Percentiles rank a stretch among this genome's conserved stretches.
phyloP scores from a whole-genome alignment of 2,329 filamentous ascomycete species.

The Penicillium capsulatum region DNA sequence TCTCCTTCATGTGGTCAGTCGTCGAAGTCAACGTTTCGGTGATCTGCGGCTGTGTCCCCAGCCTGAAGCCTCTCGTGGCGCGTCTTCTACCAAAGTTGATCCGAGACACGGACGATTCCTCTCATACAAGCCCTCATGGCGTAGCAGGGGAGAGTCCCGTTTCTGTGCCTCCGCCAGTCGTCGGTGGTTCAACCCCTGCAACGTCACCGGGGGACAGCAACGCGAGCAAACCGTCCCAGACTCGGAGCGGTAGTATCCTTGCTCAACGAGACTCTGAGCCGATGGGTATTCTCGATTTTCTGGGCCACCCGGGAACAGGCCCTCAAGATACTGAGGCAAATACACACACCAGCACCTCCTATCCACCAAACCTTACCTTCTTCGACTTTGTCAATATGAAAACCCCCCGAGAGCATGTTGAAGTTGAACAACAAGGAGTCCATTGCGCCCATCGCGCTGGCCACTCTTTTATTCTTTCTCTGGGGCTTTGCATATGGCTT shows the following conservation, averaged over 20 bases:
- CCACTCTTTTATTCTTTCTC: conserved; percentile 77
- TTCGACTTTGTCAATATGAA: conserved; percentile 62
- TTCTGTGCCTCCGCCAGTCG: conserved; percentile 11
- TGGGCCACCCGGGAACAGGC: conserved; percentile 47
- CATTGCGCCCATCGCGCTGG: conserved; percentile 56
- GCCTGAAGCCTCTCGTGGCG: conserved; percentile 78
- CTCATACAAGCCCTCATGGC: conserved; percentile 13
- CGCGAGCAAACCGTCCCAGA: conserved; percentile 18
- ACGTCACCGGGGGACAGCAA: conserved; percentile 11
- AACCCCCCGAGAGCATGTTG: conserved; percentile 55
- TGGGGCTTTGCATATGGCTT: conserved; percentile 91
- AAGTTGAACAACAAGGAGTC: conserved; percentile 56
- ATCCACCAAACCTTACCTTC: conserved; percentile 45
- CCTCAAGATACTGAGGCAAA: conserved; percentile 33
- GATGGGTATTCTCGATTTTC: conserved; percentile 50
- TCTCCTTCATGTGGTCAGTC: conserved; percentile 89
- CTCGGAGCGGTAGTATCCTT: conserved; percentile 13
- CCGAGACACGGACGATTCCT: conserved; percentile 42
- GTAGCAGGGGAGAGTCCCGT: conserved; percentile 9
- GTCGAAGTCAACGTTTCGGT: conserved; percentile 90
- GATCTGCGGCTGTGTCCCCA: conserved; percentile 87
- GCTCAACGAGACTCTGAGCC: conserved; percentile 7
- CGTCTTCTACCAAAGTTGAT: conserved; percentile 56
- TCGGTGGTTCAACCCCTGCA: conserved; percentile 1
- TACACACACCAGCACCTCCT: conserved; percentile 35